Evolutionary conservation across 345 rosid genomes (phyloP).

Genomic region (Eucalyptus urophylla): DNA sequence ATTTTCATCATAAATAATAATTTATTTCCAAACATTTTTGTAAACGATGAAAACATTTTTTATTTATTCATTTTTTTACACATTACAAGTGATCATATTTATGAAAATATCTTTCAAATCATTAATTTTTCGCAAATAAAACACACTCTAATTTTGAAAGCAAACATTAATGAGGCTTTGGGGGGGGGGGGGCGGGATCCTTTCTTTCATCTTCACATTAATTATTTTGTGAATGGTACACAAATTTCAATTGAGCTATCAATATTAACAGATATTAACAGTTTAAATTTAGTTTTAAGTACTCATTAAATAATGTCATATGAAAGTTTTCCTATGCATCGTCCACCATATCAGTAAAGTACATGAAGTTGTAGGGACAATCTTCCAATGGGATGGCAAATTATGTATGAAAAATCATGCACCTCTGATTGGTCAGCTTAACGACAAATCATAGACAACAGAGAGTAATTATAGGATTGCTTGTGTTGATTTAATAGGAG

Average conservation of each 20-base stretch:
- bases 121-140: background rate
- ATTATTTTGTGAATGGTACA: background rate
- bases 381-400: background rate
- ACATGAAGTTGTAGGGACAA: background rate
- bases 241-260: background rate
- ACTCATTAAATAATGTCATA: background rate
- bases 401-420: background rate
- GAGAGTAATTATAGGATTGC: background rate
- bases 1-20: background rate
- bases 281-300: background rate
- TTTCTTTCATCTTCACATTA: background rate
- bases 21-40: background rate
- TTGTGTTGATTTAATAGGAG: background rate
- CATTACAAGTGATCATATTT: background rate
- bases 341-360: background rate
- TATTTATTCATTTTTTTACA: no score
- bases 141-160: background rate
- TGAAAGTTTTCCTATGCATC: background rate
- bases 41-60: background rate
- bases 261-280: background rate
- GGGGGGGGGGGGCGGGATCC: no score
- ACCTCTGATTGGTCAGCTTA: background rate
- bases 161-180: background rate
- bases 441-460: background rate
- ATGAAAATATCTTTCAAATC: background rate